Evolutionary conservation across 345 rosid species (phyloP), one percentile per base, ranked within the genome.

Genomic region (Populus nigra): DNA sequence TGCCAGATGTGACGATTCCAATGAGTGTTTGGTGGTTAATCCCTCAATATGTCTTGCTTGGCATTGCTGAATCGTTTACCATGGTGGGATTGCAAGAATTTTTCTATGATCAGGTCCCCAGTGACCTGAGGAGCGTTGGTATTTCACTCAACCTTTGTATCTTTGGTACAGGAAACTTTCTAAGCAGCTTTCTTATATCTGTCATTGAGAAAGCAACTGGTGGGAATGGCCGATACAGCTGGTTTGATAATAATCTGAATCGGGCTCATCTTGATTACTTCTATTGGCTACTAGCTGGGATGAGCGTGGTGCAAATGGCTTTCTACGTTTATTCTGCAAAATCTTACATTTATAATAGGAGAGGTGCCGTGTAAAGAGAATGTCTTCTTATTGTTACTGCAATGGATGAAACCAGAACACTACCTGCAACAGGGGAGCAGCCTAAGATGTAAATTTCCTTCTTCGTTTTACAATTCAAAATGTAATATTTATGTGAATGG

Each of bases 21-120:
- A 73, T 73, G 73, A 73, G 82, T 18, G 63, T 79, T 11, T 79
- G 82, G 82, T 79, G 82, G 82, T 31, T 79, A 69, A 43, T 79
- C 68, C 77, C 82, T 43, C 77, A 79, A 18, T 79, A 79, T 79
- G 69, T 45, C 15, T 29, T 79, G 49, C 57, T 33, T n/a, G 82
- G 82, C 5, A 49, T 68, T 68, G 61, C 77, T 8, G 62, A 57
- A 8, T 63, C 62, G 7, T 73, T 73, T 10, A 57, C 73, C 47
- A 59, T 68, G 65, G 59, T 79, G 9, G 82, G 63, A 47, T 69
- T 79, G 39, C 77, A 79, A 29, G 82, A 79, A 61, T 79, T 79
- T 41, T 79, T 79, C 65, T 79, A 73, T 31, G 82, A 79, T 41
- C 77, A 79, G 77, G 77, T 73, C 29, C 82, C 82, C 23, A 68